phyloP scores from a whole-genome alignment of 352 stramenopile genomes.

The Globisporangium rhizosaccharum region DNA sequence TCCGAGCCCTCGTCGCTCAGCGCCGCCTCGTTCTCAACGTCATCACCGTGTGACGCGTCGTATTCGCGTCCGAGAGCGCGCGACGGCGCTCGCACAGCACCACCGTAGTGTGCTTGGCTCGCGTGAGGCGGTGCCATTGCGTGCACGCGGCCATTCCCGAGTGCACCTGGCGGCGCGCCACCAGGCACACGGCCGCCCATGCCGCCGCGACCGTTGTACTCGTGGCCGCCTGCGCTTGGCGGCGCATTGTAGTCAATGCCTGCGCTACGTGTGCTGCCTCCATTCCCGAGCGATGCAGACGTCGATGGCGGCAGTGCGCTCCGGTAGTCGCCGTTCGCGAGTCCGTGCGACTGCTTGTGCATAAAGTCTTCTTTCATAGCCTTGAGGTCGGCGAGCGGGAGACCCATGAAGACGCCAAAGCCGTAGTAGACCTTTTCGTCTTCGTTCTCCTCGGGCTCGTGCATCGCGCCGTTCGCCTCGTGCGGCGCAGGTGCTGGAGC shows the following conservation, averaged over 20 bases:
- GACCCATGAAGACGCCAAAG: slow-evolving; percentile 86
- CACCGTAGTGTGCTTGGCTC: not conserved
- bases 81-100: not conserved
- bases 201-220: slow-evolving; percentile 4
- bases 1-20: slow-evolving; percentile 58
- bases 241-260: not conserved
- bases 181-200: not conserved
- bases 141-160: slow-evolving; percentile 9
- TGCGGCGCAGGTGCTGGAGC: not conserved
- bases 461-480: slow-evolving; percentile 6
- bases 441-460: slow-evolving; percentile 50
- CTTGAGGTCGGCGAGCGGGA: slow-evolving; percentile 78
- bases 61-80: slow-evolving; percentile 16
- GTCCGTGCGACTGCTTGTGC: slow-evolving; percentile 33
- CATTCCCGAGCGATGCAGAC: too few relatives aligned
- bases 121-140: slow-evolving; percentile 4
- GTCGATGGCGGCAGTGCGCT: slow-evolving; percentile 11
- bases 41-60: slow-evolving; percentile 14
- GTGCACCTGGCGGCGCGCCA: not conserved
- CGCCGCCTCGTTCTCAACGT: slow-evolving; percentile 12
- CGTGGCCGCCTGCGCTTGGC: not conserved
- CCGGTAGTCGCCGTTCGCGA: slow-evolving; percentile 9
- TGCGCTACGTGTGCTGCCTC: not conserved
- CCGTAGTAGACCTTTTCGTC: slow-evolving; percentile 88
- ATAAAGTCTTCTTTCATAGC: slow-evolving; percentile 80